Evolutionary conservation across 257 asterid genomes (phyloP).

Genomic region (Solanum infundibuliforme): DNA sequence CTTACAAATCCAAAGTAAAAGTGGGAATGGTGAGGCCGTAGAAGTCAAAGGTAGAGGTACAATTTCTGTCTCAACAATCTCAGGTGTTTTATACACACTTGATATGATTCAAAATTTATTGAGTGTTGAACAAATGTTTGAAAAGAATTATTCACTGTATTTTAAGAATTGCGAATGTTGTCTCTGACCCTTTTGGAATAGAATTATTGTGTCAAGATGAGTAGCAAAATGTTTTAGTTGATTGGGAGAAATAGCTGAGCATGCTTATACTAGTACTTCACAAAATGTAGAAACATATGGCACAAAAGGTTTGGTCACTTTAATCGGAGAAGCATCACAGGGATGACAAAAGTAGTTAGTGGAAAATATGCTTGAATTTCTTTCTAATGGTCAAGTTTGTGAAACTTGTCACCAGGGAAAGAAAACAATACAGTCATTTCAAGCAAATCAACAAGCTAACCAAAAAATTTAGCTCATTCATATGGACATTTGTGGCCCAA

Average conservation of each 20-base stretch:
- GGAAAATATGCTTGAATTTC: neutral
- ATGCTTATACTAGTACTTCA: neutral
- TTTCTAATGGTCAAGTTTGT: neutral
- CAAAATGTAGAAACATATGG: neutral
- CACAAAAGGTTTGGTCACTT: neutral
- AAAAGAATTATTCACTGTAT: neutral
- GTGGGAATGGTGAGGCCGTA: neutral
- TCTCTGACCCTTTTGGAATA: neutral
- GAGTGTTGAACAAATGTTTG: neutral
- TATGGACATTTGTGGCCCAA: neutral
- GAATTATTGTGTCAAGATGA: neutral
- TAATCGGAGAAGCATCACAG: neutral
- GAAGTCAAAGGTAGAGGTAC: neutral
- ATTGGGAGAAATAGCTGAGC: neutral
- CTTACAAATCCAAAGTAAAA: neutral
- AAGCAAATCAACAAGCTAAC: neutral
- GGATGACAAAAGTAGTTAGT: neutral
- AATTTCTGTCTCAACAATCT: neutral
- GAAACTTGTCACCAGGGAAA: neutral
- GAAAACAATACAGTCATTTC: neutral
- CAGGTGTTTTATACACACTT: neutral
- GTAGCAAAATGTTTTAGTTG: neutral
- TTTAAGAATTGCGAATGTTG: neutral
- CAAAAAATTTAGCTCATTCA: neutral
- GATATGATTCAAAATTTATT: neutral